These are phyloP conservation scores for Pichia kudriavzevii DNA, from an alignment of 1,139 yeast species.

Conservation along the genomic window DNA sequence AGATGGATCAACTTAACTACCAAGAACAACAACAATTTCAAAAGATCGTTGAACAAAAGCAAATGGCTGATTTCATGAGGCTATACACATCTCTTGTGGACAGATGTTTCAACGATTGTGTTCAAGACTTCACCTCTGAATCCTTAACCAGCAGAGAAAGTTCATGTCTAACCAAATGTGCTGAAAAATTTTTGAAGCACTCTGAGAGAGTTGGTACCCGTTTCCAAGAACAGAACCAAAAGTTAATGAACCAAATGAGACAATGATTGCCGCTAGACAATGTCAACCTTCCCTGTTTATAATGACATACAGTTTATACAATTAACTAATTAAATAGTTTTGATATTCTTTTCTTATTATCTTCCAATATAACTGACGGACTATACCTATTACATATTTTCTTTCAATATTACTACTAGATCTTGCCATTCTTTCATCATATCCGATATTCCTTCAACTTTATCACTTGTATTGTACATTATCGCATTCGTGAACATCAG, in stretches of 20 bases:
- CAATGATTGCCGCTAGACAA: conserved; percentile 4
- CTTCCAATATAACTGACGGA: conserved; percentile 42
- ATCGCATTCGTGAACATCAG: conserved; percentile 79
- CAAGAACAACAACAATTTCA: conserved; percentile 96
- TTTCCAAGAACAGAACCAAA: conserved; percentile 91
- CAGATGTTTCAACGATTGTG: conserved; percentile 96
- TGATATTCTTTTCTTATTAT: conserved; percentile 15
- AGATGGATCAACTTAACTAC: conserved; percentile 75
- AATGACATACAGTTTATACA: conserved; percentile 2
- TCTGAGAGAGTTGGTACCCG: conserved; percentile 97
- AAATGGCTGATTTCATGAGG: conserved; percentile 98
- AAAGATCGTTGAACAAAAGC: conserved; percentile 92
- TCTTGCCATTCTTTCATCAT: conserved; percentile 55
- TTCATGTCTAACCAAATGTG: conserved; percentile 80
- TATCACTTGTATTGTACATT: conserved; percentile 72
- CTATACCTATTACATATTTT: conserved; percentile 15
- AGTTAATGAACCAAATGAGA: conserved; percentile 40
- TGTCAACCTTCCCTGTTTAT: conserved; percentile 3
- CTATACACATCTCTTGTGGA: conserved; percentile 89
- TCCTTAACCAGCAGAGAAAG: conserved; percentile 79
- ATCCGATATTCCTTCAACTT: conserved; percentile 52
- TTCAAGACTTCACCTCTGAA: conserved; percentile 93
- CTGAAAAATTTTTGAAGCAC: conserved; percentile 96
- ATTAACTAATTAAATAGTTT: conserved; percentile 1
- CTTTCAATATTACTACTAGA: conserved; percentile 42